These are phyloP conservation scores for Tuber magnatum DNA, from an alignment of 495 filamentous ascomycete genomes.

Conservation along the genomic window DNA sequence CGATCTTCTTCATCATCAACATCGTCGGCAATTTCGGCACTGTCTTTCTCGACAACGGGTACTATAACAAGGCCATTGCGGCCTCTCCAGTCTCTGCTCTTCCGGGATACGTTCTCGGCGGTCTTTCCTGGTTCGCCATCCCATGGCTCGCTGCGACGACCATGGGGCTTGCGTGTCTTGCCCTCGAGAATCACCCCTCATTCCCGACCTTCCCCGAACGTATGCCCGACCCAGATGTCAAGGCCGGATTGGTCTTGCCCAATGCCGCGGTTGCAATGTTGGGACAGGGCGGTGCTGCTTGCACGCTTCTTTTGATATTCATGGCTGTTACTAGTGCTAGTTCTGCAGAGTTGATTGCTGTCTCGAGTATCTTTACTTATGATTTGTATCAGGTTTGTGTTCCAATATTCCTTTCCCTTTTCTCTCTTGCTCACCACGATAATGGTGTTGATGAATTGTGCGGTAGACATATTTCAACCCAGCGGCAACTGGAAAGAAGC, in stretches of 20 bases:
- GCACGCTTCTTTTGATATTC: constrained; percentile 79
- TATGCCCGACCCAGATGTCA: constrained; percentile 68
- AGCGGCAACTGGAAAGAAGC: constrained; percentile 60
- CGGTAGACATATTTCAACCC: constrained; percentile 54
- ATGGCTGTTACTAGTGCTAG: constrained; percentile 92
- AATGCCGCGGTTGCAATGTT: constrained; percentile 84
- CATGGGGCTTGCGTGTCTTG: constrained; percentile 84
- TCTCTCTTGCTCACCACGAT: background rate
- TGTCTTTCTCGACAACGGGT: constrained; percentile 57
- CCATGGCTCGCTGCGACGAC: constrained; percentile 90
- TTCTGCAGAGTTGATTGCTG: constrained; percentile 84
- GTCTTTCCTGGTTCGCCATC: constrained; percentile 90
- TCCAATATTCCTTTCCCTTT: constrained; percentile 41
- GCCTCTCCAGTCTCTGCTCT: constrained; percentile 81
- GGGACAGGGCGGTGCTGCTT: constrained; percentile 78
- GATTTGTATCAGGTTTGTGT: constrained; percentile 64
- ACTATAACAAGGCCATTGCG: constrained; percentile 96
- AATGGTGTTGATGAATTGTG: background rate
- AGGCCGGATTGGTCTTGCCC: constrained; percentile 78
- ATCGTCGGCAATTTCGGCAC: constrained; percentile 77
- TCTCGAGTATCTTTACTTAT: constrained; percentile 88
- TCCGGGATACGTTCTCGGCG: constrained; percentile 86
- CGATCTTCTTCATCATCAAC: constrained; percentile 96
- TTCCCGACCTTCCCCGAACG: constrained; percentile 68
- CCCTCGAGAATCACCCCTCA: constrained; percentile 64